phyloP scores from a whole-genome alignment of 164 flowering plant genomes.

The Saururus chinensis region DNA sequence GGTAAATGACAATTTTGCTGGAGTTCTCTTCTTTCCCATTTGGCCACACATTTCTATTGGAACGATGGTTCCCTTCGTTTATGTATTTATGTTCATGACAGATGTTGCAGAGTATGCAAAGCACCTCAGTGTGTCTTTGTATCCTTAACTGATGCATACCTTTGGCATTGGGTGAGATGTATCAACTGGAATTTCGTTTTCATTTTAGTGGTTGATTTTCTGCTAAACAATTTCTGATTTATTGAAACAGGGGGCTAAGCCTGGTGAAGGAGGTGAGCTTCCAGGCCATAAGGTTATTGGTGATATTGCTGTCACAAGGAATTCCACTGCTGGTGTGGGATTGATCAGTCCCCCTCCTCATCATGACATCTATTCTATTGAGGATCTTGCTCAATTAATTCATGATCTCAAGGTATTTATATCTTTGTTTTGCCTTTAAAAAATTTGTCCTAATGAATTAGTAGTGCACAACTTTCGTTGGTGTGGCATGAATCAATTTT shows the following conservation, averaged over 20 bases:
- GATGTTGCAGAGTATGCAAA: conserved; percentile 63
- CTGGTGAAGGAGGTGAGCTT: conserved; percentile 99
- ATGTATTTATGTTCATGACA: conserved; percentile 56
- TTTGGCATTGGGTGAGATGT: conserved; percentile 51
- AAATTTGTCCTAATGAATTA: background rate
- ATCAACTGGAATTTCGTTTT: conserved; percentile 15
- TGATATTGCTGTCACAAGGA: conserved; percentile 92
- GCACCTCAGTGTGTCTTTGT: conserved; percentile 63
- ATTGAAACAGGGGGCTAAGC: conserved; percentile 87
- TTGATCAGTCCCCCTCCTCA: conserved; percentile 99
- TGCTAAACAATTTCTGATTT: conserved; percentile 1
- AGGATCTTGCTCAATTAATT: conserved; percentile 96
- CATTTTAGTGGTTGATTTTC: background rate
- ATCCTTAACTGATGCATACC: conserved; percentile 45
- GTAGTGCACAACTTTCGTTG: background rate
- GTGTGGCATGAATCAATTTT: background rate
- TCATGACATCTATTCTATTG: conserved; percentile 99
- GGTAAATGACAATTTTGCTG: background rate
- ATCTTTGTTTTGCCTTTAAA: background rate
- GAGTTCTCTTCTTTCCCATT: conserved; percentile 9
- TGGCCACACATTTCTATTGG: conserved; percentile 22
- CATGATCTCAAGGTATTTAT: conserved; percentile 85
- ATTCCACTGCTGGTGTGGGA: conserved; percentile 98
- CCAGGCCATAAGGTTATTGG: conserved; percentile 99
- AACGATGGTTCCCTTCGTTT: conserved; percentile 39